Conservation (phyloP, 371 early-diverging fungal genomes). For the Mucor indicus region DNA sequence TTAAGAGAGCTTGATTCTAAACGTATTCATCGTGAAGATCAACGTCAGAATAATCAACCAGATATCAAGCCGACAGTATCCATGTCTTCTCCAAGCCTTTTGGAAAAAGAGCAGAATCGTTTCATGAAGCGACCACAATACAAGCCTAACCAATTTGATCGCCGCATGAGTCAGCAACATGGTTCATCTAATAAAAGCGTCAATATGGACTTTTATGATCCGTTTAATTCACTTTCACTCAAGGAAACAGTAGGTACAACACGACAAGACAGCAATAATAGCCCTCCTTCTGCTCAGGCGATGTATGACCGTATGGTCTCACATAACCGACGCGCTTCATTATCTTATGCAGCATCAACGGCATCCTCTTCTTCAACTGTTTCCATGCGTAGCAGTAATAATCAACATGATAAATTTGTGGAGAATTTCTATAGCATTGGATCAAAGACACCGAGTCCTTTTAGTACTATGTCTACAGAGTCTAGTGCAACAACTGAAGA, state of each 20-base stretch:
- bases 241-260: slow-evolving; percentile 4
- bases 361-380: background rate
- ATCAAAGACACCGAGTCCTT: background rate
- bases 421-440: slow-evolving; percentile 4
- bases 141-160: slow-evolving; percentile 2
- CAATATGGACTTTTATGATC: slow-evolving; percentile 13
- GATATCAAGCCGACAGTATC: slow-evolving; percentile 17
- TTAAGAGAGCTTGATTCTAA: slow-evolving; percentile 13
- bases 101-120: slow-evolving; percentile 11
- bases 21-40: slow-evolving; percentile 3
- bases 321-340: background rate
- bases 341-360: background rate
- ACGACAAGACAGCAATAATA: background rate
- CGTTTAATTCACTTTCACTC: slow-evolving; percentile 18
- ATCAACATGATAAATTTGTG: background rate
- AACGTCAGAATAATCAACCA: background rate
- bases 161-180: slow-evolving; percentile 12
- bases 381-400: slow-evolving; percentile 1
- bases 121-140: slow-evolving; percentile 10
- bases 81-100: slow-evolving; percentile 10
- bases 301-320: slow-evolving; percentile 17
- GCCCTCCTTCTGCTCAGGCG: slow-evolving; percentile 14
- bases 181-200: background rate
- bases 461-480: background rate
- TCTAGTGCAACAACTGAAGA: background rate